Conservation (phyloP, 2,329 filamentous ascomycete genomes). For the Aspergillus brasiliensis region DNA sequence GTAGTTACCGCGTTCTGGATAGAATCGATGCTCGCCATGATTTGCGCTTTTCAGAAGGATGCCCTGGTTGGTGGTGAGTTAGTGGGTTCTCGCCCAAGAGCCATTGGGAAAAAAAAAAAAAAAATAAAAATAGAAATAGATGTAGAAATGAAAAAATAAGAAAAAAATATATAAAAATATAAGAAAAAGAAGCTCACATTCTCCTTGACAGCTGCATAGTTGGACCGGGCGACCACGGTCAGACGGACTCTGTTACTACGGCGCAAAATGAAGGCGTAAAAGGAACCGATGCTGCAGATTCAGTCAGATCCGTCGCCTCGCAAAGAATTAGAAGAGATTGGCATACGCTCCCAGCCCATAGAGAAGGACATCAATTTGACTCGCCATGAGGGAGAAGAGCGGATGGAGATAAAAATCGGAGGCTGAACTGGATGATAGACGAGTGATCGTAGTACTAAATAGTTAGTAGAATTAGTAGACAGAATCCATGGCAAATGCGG, state of each 20-base stretch:
- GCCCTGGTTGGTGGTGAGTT: conserved; percentile 31
- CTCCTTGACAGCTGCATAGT: conserved; percentile 46
- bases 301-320: background rate
- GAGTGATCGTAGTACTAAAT: no score
- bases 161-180: no score
- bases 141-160: no score
- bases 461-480: no score
- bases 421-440: no score
- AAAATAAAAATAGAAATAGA: no score
- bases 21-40: conserved; percentile 42
- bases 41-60: conserved; percentile 46
- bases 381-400: conserved; percentile 1
- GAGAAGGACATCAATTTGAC: conserved; percentile 47
- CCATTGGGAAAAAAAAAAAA: no score
- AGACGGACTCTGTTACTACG: conserved; percentile 44
- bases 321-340: conserved; percentile 27
- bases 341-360: conserved; percentile 57
- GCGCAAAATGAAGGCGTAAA: conserved; percentile 58
- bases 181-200: conserved; percentile 36
- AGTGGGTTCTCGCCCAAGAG: background rate
- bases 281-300: conserved; percentile 56
- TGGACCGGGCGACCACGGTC: conserved; percentile 50
- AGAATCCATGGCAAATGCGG: no score
- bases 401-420: background rate
- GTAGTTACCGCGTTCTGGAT: conserved; percentile 37